A percentile compares a stretch with the other conserved stretches of the same genome.
These are phyloP conservation scores for Scleroderma citrinum DNA, from an alignment of 768 basidiomycete genomes.

Conservation along the genomic window DNA sequence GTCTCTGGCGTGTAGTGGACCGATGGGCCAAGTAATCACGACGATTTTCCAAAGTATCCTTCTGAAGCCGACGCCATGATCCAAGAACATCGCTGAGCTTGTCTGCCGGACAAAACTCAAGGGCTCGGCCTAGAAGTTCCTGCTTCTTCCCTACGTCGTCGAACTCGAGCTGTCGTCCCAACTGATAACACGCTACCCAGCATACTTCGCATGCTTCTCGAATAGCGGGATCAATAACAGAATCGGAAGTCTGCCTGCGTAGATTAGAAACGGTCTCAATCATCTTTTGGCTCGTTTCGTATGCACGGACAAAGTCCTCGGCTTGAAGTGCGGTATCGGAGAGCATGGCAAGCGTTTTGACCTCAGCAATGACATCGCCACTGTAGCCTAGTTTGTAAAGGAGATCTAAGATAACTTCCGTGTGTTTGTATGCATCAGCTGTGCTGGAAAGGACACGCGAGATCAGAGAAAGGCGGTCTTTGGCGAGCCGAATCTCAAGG, in stretches of 20 bases:
- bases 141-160: conserved; percentile 61
- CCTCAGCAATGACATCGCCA: conserved; percentile 66
- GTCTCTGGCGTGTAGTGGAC: conserved; percentile 10
- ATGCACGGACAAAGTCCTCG: conserved; percentile 74
- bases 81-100: conserved; percentile 70
- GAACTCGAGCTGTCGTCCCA: conserved; percentile 80
- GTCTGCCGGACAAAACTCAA: conserved; percentile 83
- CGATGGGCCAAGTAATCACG: conserved; percentile 36
- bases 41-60: conserved; percentile 50
- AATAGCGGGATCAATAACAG: conserved; percentile 35
- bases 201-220: conserved; percentile 72
- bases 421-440: conserved; percentile 83
- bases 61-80: conserved; percentile 73
- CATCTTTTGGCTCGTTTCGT: conserved; percentile 68
- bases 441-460: conserved; percentile 82
- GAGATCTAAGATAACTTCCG: conserved; percentile 87
- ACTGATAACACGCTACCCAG: conserved; percentile 86
- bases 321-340: conserved; percentile 79
- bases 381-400: conserved; percentile 81
- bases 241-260: conserved; percentile 26
- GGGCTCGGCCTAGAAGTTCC: conserved; percentile 67
- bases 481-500: conserved; percentile 88
- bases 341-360: conserved; percentile 85
- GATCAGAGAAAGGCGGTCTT: conserved; percentile 83
- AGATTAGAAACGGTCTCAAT: conserved; percentile 54